These are phyloP conservation scores for Blastocystis sp. DNA, from an alignment of 352 stramenopile species.

Conservation along the genomic window DNA sequence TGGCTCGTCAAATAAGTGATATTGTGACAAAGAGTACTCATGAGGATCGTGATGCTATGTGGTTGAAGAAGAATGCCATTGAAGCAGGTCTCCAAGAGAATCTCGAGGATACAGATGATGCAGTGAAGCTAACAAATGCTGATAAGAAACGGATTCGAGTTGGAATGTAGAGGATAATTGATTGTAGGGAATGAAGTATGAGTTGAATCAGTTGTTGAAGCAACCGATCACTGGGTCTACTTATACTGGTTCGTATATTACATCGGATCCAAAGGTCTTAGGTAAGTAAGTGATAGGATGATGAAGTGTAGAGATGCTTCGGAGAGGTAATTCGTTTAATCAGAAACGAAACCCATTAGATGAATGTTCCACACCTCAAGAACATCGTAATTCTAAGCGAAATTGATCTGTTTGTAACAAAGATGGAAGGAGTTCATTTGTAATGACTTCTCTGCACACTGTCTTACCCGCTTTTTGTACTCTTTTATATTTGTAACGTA, in stretches of 20 bases:
- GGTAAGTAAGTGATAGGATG: background rate
- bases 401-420: constrained; percentile 43
- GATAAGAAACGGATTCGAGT: constrained; percentile 53
- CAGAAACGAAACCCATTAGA: constrained; percentile 33
- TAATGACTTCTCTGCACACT: constrained; percentile 56
- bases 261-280: constrained; percentile 42
- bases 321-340: constrained; percentile 16
- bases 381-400: background rate
- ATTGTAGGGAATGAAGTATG: constrained; percentile 29
- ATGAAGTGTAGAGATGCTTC: constrained; percentile 35
- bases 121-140: constrained; percentile 10
- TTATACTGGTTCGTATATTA: constrained; percentile 45
- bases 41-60: constrained; percentile 25
- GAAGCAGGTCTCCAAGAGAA: constrained; percentile 43
- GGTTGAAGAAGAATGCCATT: constrained; percentile 31
- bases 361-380: background rate
- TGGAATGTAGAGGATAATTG: background rate
- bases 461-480: constrained; percentile 28
- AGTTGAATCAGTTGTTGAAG: constrained; percentile 10
- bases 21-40: background rate
- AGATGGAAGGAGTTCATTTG: constrained; percentile 20
- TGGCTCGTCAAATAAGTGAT: constrained; percentile 14
- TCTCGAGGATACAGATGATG: background rate
- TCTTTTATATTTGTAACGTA: constrained; percentile 35
- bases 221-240: background rate